phyloP scores from a whole-genome alignment of 1,139 yeast genomes.

The Lodderomyces beijingensis region DNA sequence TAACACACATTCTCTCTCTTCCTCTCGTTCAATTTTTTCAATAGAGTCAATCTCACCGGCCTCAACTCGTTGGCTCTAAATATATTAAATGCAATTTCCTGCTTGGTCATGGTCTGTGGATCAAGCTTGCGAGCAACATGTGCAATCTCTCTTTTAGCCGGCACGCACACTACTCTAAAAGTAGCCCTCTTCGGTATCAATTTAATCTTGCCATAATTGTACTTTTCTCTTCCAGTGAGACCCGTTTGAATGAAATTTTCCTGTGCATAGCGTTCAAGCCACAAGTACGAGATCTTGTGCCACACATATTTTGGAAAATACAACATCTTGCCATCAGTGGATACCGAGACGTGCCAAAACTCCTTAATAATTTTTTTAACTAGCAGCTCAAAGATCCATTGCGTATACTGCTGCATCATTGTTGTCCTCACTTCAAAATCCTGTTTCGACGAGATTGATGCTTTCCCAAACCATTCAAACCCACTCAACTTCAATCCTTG shows the following conservation, averaged over 20 bases:
- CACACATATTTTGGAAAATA: slow-evolving; percentile 64
- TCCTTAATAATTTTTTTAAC: slow-evolving; percentile 45
- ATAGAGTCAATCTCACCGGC: slow-evolving; percentile 21
- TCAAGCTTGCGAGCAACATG: slow-evolving; percentile 5
- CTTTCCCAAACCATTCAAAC: slow-evolving; percentile 45
- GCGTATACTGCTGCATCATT: slow-evolving; percentile 39
- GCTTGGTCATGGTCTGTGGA: slow-evolving; percentile 7
- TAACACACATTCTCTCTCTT: slow-evolving; percentile 8
- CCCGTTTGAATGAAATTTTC: slow-evolving; percentile 20
- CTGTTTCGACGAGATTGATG: slow-evolving; percentile 27
- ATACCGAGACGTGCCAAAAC: slow-evolving; percentile 68
- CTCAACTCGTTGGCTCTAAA: slow-evolving; percentile 18
- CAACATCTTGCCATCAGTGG: slow-evolving; percentile 24
- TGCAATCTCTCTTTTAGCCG: slow-evolving; percentile 27
- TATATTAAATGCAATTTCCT: slow-evolving; percentile 15
- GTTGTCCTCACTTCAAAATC: slow-evolving; percentile 30
- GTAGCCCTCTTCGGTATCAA: slow-evolving; percentile 55
- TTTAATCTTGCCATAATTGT: slow-evolving; percentile 34
- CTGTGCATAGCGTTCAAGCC: slow-evolving; percentile 36
- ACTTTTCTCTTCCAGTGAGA: slow-evolving; percentile 12
- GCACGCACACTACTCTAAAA: slow-evolving; percentile 59
- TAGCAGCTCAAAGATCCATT: slow-evolving; percentile 55
- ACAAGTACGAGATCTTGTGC: slow-evolving; percentile 40
- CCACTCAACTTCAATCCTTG: slow-evolving; percentile 32
- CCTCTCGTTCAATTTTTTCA: slow-evolving; percentile 14